phyloP scores from a whole-genome alignment of 495 filamentous ascomycete genomes.

The Monascus purpureus region DNA sequence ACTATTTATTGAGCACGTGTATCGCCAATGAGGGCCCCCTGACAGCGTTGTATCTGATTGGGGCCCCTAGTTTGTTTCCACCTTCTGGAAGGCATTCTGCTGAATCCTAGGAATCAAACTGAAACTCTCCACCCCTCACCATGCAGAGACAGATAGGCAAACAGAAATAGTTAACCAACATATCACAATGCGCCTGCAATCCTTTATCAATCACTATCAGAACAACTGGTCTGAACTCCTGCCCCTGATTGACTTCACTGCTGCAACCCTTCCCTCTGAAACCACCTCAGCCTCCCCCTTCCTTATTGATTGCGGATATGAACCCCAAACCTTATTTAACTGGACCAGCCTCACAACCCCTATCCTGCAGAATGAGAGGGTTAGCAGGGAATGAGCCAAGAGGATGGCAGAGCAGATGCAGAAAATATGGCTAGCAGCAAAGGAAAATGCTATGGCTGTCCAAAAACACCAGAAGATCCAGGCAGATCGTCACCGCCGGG shows the following conservation, averaged over 20 bases:
- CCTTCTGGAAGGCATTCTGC: constrained; percentile 4
- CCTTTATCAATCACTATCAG: constrained; percentile 14
- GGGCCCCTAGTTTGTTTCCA: constrained; percentile 4
- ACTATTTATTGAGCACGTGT: constrained; percentile 2
- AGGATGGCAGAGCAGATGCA: no score
- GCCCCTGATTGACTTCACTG: constrained; percentile 12
- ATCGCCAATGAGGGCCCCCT: constrained; percentile 2
- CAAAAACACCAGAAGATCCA: not conserved
- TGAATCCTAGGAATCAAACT: not conserved
- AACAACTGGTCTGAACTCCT: constrained; percentile 14
- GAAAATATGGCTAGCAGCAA: no score
- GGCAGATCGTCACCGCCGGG: not conserved
- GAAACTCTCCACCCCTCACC: constrained; percentile 10
- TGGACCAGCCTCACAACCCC: constrained; percentile 1
- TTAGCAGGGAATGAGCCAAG: no score
- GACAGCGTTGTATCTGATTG: constrained; percentile 2
- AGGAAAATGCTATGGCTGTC: not conserved
- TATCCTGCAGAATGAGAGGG: no score
- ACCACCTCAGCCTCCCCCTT: constrained; percentile 2
- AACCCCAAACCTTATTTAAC: constrained; percentile 6
- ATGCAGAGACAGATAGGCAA: constrained; percentile 16
- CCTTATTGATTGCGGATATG: constrained; percentile 7
- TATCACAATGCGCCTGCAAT: constrained; percentile 12
- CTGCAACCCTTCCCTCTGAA: not conserved
- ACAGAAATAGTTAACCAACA: constrained; percentile 11